Conservation (phyloP, 345 rosid genomes). For the Arabidopsis suecica region DNA sequence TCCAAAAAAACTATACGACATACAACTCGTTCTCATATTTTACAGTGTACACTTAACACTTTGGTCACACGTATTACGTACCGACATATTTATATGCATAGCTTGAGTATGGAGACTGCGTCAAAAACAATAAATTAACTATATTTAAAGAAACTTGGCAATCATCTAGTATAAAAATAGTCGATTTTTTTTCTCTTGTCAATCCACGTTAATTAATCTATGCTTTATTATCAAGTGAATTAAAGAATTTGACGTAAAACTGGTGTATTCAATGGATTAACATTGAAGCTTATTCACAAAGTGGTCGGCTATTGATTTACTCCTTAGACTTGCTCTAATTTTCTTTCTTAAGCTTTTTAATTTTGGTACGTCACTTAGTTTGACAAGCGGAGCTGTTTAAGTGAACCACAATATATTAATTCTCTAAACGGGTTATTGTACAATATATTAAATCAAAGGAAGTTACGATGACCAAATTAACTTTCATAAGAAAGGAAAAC, state of each 20-base stretch:
- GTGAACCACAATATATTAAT: constrained; percentile 1
- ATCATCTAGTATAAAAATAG: background rate
- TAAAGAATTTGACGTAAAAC: background rate
- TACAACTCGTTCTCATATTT: background rate
- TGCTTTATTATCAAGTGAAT: background rate
- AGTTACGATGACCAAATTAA: background rate
- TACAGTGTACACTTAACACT: background rate
- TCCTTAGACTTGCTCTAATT: background rate
- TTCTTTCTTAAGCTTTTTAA: background rate
- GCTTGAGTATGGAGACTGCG: background rate
- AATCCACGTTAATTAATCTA: background rate
- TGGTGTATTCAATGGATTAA: background rate
- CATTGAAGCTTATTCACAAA: background rate
- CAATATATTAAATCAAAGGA: background rate
- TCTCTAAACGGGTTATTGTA: background rate
- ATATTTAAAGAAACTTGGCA: background rate
- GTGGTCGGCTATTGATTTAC: constrained; percentile 8
- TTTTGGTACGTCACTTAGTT: background rate
- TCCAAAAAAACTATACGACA: background rate
- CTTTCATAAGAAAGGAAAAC: background rate
- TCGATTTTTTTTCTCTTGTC: background rate
- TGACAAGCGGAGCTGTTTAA: background rate
- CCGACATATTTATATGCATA: background rate
- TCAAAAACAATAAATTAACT: constrained; percentile 10
- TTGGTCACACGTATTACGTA: background rate